Conservation (phyloP, 768 basidiomycete genomes). For the Auricularia sp. region DNA sequence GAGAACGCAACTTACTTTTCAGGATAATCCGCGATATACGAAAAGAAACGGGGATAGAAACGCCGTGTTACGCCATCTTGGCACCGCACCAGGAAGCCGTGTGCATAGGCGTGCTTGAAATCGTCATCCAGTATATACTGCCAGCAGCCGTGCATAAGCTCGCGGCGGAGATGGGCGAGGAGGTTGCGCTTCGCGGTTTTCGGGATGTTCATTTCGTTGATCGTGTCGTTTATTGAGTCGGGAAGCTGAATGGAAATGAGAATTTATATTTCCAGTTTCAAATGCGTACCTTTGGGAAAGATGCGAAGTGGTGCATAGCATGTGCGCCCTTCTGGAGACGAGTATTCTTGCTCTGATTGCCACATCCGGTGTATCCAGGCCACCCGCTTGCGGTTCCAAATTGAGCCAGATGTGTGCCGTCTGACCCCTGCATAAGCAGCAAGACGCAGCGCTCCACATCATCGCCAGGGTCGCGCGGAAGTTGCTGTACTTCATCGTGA, state of each 20-base stretch:
- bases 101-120: slow-evolving; percentile 8
- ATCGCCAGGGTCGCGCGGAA: too few species aligned
- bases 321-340: neutral
- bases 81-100: slow-evolving; percentile 7
- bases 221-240: too few species aligned
- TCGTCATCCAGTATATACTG: slow-evolving; percentile 6
- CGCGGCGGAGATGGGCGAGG: slow-evolving; percentile 4
- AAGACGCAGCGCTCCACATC: too few species aligned
- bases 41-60: slow-evolving; percentile 22
- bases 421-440: too few species aligned
- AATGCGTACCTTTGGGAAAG: too few species aligned
- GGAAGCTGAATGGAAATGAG: too few species aligned
- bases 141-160: slow-evolving; percentile 10
- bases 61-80: slow-evolving; percentile 7
- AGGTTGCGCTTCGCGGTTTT: neutral
- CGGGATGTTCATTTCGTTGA: too few species aligned
- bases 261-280: too few species aligned
- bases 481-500: too few species aligned
- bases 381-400: slow-evolving; percentile 16
- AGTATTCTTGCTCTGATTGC: slow-evolving; percentile 17
- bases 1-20: slow-evolving; percentile 22
- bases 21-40: slow-evolving; percentile 28
- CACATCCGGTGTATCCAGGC: slow-evolving; percentile 17
- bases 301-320: too few species aligned
- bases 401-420: slow-evolving; percentile 8